phyloP scores from a whole-genome alignment of 1,139 yeast species.

The Nakaseomyces uthaithaninus region DNA sequence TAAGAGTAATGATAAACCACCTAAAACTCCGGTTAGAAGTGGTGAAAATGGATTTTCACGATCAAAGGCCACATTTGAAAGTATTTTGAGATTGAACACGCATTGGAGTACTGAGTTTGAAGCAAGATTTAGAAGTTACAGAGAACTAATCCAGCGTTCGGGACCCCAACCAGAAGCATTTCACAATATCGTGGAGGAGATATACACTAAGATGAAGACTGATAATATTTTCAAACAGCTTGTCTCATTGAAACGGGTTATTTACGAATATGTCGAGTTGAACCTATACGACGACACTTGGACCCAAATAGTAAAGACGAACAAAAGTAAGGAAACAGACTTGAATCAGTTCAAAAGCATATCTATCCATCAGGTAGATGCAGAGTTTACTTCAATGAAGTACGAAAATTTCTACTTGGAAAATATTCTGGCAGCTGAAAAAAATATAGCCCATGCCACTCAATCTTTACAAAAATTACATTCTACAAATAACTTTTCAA shows the following conservation, averaged over 20 bases:
- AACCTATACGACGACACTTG: conserved; percentile 60
- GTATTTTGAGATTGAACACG: conserved; percentile 20
- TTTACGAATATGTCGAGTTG: conserved; percentile 64
- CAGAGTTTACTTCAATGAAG: conserved; percentile 36
- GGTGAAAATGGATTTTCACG: conserved; percentile 2
- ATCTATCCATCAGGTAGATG: conserved; percentile 66
- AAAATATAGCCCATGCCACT: conserved; percentile 46
- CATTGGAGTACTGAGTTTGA: conserved; percentile 26
- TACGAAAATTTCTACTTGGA: conserved; percentile 34
- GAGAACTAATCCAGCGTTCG: conserved; percentile 11
- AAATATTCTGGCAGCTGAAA: conserved; percentile 35
- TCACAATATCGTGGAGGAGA: conserved; percentile 14
- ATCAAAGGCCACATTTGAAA: conserved; percentile 15
- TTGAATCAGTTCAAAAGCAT: conserved; percentile 39
- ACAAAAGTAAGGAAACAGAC: conserved; percentile 13
- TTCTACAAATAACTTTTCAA: conserved; percentile 43
- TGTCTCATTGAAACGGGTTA: conserved; percentile 44
- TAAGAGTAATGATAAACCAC: conserved; percentile 8
- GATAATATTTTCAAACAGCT: conserved; percentile 35
- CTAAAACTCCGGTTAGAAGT: conserved; percentile 8
- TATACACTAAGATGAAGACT: conserved; percentile 11
- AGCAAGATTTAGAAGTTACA: conserved; percentile 24
- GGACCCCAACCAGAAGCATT: conserved; percentile 18
- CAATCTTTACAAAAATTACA: conserved; percentile 45
- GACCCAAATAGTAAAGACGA: conserved; percentile 15